Evolutionary conservation across 2,329 filamentous ascomycete genomes (phyloP).

Genomic region (Tympanopsis confertula): DNA sequence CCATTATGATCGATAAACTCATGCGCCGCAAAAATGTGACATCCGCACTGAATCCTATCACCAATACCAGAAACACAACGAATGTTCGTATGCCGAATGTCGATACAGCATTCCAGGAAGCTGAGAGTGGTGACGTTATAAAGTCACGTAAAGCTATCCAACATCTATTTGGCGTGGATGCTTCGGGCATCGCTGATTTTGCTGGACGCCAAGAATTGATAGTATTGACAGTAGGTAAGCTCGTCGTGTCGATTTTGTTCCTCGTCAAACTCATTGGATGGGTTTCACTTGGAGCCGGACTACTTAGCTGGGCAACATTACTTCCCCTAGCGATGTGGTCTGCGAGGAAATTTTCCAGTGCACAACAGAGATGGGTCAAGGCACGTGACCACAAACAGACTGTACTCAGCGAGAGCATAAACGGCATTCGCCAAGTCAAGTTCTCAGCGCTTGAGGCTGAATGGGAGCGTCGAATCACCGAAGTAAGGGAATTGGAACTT

Average conservation of each 20-base stretch:
- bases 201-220: background rate
- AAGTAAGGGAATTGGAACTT: constrained; percentile 56
- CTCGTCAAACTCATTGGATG: constrained; percentile 62
- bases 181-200: background rate
- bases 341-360: constrained; percentile 49
- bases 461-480: constrained; percentile 61
- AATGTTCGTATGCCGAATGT: too few relatives aligned
- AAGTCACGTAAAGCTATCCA: background rate
- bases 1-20: background rate
- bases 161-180: background rate
- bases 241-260: constrained; percentile 55
- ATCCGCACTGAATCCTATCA: background rate
- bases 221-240: constrained; percentile 24
- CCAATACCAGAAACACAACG: background rate
- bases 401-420: constrained; percentile 64
- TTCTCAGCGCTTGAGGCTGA: constrained; percentile 66
- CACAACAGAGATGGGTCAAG: constrained; percentile 64
- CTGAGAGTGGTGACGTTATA: background rate
- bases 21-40: background rate
- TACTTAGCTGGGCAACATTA: constrained; percentile 50
- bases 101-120: too few relatives aligned
- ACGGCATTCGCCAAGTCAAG: constrained; percentile 76
- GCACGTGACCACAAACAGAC: constrained; percentile 64
- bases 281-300: constrained; percentile 53
- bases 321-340: constrained; percentile 59